Percentiles rank a stretch among this genome's conserved stretches.
phyloP scores from a whole-genome alignment of 805 yeast genomes.

The Wickerhamiella sergipiensis region DNA sequence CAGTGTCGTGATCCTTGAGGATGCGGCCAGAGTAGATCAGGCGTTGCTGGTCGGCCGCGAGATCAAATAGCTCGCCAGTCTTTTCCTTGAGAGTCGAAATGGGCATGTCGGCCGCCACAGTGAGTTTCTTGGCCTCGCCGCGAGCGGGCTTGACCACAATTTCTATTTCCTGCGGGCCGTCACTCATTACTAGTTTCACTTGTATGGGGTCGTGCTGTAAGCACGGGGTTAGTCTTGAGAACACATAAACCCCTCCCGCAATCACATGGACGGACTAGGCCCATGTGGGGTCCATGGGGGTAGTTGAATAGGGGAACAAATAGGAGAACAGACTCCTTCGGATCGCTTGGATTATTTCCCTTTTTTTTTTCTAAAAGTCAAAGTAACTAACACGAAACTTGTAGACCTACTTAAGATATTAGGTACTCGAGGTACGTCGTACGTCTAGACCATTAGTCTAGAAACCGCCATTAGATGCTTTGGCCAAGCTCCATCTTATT shows the following conservation, averaged over 20 bases:
- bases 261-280: not conserved
- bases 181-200: not conserved
- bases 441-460: too few relatives aligned
- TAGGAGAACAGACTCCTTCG: too few relatives aligned
- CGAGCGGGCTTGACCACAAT: constrained; percentile 1
- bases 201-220: not conserved
- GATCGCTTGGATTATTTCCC: too few relatives aligned
- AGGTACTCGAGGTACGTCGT: too few relatives aligned
- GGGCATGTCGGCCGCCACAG: constrained; percentile 39
- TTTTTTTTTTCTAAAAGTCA: too few relatives aligned
- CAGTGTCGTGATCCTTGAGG: constrained; percentile 66
- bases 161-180: not conserved
- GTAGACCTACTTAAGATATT: too few relatives aligned
- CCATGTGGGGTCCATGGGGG: too few relatives aligned
- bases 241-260: not conserved
- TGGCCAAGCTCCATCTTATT: too few relatives aligned
- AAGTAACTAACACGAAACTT: too few relatives aligned
- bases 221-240: not conserved
- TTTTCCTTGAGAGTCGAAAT: constrained; percentile 56
- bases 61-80: constrained; percentile 45
- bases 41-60: constrained; percentile 71
- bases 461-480: too few relatives aligned
- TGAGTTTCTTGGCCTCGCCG: constrained; percentile 22
- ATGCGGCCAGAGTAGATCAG: constrained; percentile 90
- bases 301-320: too few relatives aligned